Conservation (phyloP, 2,329 filamentous ascomycete genomes). For the Trichophyton schoenleinii region DNA sequence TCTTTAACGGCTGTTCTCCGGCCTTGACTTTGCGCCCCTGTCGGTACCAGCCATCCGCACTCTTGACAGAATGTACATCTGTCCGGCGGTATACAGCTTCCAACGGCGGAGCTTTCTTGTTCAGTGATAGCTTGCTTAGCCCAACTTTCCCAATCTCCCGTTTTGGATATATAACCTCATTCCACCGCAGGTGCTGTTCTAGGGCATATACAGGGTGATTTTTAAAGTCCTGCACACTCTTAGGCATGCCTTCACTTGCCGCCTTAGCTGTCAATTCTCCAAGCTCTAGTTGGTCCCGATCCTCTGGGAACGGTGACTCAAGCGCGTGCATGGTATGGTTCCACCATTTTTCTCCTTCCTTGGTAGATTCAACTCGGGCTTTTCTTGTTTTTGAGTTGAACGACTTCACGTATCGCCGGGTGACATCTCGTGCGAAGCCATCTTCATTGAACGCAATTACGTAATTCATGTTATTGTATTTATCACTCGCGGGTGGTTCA, state of each 20-base stretch:
- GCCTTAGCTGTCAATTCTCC: constrained; percentile 59
- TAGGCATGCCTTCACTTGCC: constrained; percentile 69
- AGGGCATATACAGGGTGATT: constrained; percentile 73
- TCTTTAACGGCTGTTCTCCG: constrained; percentile 72
- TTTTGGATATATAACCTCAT: constrained; percentile 68
- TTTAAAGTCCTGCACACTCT: constrained; percentile 77
- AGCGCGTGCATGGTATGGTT: constrained; percentile 32
- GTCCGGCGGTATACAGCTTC: constrained; percentile 71
- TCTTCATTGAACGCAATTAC: constrained; percentile 76
- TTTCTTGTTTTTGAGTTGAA: constrained; percentile 85
- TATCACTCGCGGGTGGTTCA: constrained; percentile 70
- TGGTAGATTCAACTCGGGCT: constrained; percentile 59
- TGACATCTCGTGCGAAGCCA: constrained; percentile 69
- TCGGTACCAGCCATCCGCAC: constrained; percentile 81
- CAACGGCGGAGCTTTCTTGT: constrained; percentile 44
- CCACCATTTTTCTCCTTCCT: constrained; percentile 46
- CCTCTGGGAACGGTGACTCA: constrained; percentile 35
- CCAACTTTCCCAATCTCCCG: constrained; percentile 68
- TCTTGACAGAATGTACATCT: constrained; percentile 68
- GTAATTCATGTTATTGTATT: constrained; percentile 66
- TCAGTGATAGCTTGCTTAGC: constrained; percentile 26
- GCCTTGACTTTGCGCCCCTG: constrained; percentile 66
- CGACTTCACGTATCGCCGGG: constrained; percentile 70
- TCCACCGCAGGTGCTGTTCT: constrained; percentile 67
- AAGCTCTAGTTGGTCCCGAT: constrained; percentile 75